Percentiles rank a stretch among this genome's conserved stretches.
phyloP scores from a whole-genome alignment of 805 yeast genomes.

The Schwanniomyces vanrijiae region DNA sequence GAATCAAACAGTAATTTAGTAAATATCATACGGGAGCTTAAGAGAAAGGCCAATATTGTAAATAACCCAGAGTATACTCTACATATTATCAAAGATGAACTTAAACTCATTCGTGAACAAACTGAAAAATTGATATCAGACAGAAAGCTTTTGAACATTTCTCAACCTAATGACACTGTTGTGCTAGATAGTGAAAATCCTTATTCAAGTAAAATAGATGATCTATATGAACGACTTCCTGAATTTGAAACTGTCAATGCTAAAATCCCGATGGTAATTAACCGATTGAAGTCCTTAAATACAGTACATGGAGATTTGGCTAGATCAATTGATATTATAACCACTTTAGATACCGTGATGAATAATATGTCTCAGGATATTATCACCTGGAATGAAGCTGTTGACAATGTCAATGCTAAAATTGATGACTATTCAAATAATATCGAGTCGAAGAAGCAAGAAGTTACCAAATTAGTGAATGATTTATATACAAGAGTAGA shows the following conservation, averaged over 20 bases:
- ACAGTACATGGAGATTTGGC: constrained; percentile 32
- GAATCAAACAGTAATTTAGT: constrained; percentile 17
- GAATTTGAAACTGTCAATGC: constrained; percentile 21
- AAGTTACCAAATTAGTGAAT: constrained; percentile 16
- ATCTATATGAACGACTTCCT: constrained; percentile 22
- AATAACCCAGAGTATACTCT: constrained; percentile 34
- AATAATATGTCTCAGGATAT: constrained; percentile 25
- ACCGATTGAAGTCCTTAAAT: constrained; percentile 31
- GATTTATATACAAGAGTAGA: constrained; percentile 8
- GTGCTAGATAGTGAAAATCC: background rate
- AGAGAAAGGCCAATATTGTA: constrained; percentile 32
- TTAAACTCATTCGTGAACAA: constrained; percentile 22
- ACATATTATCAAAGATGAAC: constrained; percentile 21
- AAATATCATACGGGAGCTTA: constrained; percentile 27
- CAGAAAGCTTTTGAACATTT: constrained; percentile 13
- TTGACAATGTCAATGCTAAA: constrained; percentile 20
- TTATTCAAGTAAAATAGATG: constrained; percentile 18
- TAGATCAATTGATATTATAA: constrained; percentile 21
- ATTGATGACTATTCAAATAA: constrained; percentile 20
- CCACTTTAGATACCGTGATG: constrained; percentile 27
- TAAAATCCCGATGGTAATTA: constrained; percentile 23
- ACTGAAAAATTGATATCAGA: constrained; percentile 23
- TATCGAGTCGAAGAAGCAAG: constrained; percentile 23
- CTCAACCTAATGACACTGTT: constrained; percentile 1
- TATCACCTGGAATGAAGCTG: constrained; percentile 26